Evolutionary conservation across 805 yeast species (phyloP).

Genomic region (Candida jianshihensis): DNA sequence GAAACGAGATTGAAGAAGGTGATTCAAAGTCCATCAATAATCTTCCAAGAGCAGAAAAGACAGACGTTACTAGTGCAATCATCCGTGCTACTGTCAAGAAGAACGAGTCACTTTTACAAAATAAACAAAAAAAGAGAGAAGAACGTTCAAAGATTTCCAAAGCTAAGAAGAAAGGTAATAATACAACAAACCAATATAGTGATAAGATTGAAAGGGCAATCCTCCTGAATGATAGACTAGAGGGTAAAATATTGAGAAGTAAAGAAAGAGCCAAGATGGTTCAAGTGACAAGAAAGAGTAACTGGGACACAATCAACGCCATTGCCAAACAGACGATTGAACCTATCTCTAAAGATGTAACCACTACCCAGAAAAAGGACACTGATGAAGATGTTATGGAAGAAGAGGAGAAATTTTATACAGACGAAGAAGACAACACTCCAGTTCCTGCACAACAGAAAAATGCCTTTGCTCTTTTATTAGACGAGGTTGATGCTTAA

Average conservation of each 20-base stretch:
- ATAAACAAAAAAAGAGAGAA: slow-evolving; percentile 39
- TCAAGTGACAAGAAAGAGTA: slow-evolving; percentile 56
- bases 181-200: slow-evolving; percentile 24
- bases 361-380: slow-evolving; percentile 13
- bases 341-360: neutral
- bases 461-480: slow-evolving; percentile 26
- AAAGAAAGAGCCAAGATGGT: slow-evolving; percentile 57
- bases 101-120: slow-evolving; percentile 54
- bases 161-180: slow-evolving; percentile 23
- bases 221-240: slow-evolving; percentile 46
- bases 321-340: slow-evolving; percentile 25
- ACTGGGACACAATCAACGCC: slow-evolving; percentile 65
- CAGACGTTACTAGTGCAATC: slow-evolving; percentile 55
- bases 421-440: slow-evolving; percentile 11
- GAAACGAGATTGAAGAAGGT: slow-evolving; percentile 44
- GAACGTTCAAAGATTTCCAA: slow-evolving; percentile 22
- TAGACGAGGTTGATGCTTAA: slow-evolving; percentile 26
- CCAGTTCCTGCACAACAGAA: neutral
- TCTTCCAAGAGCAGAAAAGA: slow-evolving; percentile 52
- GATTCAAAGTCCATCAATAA: slow-evolving; percentile 43
- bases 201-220: slow-evolving; percentile 42
- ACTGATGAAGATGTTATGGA: slow-evolving; percentile 17
- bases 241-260: slow-evolving; percentile 58
- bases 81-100: slow-evolving; percentile 60
- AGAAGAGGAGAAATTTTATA: slow-evolving; percentile 17